Conservation (phyloP, 2,329 filamentous ascomycete genomes). For the Leptosphaerulina australis region DNA sequence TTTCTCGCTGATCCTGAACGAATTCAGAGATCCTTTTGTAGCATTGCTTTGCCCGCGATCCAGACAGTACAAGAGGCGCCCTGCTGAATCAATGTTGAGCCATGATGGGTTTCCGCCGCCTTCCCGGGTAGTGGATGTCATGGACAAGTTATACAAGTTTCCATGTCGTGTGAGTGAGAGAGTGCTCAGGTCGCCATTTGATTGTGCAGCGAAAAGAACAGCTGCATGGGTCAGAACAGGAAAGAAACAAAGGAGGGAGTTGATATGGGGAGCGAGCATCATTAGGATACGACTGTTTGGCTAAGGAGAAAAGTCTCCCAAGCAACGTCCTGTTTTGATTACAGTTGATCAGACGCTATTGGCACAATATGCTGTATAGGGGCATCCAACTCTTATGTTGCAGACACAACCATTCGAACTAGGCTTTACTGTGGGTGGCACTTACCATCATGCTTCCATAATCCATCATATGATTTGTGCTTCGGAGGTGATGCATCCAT, state of each 20-base stretch:
- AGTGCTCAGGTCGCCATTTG: constrained; percentile 21
- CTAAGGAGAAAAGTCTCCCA: too few species aligned
- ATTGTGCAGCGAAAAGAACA: constrained; percentile 22
- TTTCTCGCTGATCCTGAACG: constrained; percentile 9
- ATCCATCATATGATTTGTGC: neutral
- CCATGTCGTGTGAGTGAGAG: constrained; percentile 7
- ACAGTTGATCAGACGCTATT: neutral
- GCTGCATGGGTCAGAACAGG: constrained; percentile 10
- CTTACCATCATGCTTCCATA: constrained; percentile 1
- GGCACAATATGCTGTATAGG: neutral
- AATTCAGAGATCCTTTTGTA: constrained; percentile 20
- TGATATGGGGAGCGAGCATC: neutral
- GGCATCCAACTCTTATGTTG: neutral
- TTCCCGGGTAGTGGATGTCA: constrained; percentile 14
- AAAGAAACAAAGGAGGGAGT: neutral
- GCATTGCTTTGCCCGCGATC: constrained; percentile 18
- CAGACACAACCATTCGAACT: neutral
- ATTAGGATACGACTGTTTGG: neutral
- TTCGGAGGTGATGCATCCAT: neutral
- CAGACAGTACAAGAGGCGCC: constrained; percentile 23
- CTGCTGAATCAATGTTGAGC: constrained; percentile 18
- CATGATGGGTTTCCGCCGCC: constrained; percentile 19
- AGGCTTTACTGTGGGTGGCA: neutral
- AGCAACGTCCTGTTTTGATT: neutral
- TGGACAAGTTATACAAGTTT: constrained; percentile 10